Evolutionary conservation across 306 rosid genomes (phyloP).

Genomic region (Astragalus glycyphyllos): DNA sequence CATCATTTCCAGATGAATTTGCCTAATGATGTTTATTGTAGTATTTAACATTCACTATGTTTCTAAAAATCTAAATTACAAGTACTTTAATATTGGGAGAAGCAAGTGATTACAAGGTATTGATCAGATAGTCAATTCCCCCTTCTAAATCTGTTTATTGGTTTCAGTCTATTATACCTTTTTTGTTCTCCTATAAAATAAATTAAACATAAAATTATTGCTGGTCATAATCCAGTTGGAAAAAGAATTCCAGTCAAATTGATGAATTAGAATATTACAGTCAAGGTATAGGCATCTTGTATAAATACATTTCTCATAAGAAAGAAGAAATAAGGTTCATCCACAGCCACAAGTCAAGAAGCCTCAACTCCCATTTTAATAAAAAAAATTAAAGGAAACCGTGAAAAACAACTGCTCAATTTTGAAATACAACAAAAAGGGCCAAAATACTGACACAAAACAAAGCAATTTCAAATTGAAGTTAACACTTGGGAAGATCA

Average conservation of each 20-base stretch:
- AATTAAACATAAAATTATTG: too few relatives aligned
- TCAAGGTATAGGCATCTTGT: neutral
- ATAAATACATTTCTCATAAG: slow-evolving; percentile 34
- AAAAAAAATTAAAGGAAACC: neutral
- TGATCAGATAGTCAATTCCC: too few relatives aligned
- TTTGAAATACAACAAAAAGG: slow-evolving; percentile 4
- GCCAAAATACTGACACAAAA: slow-evolving; percentile 7
- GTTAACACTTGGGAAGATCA: slow-evolving; percentile 69
- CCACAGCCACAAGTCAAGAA: neutral
- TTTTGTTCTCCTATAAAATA: too few relatives aligned
- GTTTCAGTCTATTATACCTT: too few relatives aligned
- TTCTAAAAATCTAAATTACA: too few relatives aligned
- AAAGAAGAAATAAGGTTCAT: neutral
- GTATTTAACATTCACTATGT: too few relatives aligned
- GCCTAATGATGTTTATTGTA: too few relatives aligned
- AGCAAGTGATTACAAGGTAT: too few relatives aligned
- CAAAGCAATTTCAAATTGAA: neutral
- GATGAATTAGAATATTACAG: slow-evolving; percentile 23
- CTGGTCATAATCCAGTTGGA: neutral
- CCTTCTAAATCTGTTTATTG: too few relatives aligned
- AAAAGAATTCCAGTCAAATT: neutral
- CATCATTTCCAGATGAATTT: too few relatives aligned
- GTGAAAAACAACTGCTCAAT: neutral
- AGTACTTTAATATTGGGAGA: too few relatives aligned
- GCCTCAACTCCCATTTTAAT: slow-evolving; percentile 1